A percentile compares a stretch with the other conserved stretches of the same genome.
These are phyloP conservation scores for Boletus eberwhitei DNA, from an alignment of 768 basidiomycete genomes.

Conservation along the genomic window DNA sequence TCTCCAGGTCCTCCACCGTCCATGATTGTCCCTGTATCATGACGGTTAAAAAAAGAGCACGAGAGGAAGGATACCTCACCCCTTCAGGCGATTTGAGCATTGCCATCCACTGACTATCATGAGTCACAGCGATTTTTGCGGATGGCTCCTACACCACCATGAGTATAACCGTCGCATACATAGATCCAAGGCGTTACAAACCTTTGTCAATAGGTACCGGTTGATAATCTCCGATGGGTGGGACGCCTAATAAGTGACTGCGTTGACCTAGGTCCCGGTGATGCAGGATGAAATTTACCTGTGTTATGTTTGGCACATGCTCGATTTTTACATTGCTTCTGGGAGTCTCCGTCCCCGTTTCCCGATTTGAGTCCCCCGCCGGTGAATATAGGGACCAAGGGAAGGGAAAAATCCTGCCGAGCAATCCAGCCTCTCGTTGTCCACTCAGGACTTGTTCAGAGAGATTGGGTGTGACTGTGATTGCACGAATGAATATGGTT, in stretches of 20 bases:
- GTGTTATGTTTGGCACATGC: not conserved
- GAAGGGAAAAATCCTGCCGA: not conserved
- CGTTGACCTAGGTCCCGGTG: not conserved
- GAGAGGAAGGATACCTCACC: not conserved
- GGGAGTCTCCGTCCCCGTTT: not conserved
- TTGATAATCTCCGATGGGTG: not conserved
- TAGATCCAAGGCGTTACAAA: not conserved
- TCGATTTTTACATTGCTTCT: not conserved
- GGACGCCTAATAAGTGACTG: not conserved
- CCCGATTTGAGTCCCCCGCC: not conserved
- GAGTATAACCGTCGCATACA: not conserved
- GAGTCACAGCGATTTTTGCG: not conserved
- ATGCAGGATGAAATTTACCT: not conserved
- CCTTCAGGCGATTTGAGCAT: not conserved
- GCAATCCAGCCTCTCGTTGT: not conserved
- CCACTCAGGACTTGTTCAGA: not conserved
- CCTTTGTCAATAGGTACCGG: not conserved
- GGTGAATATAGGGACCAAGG: not conserved
- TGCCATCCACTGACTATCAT: not conserved
- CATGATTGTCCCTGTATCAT: too few species aligned
- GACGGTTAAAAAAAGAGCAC: too few species aligned
- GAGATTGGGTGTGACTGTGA: not conserved
- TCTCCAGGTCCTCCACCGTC: too few species aligned
- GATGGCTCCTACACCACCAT: not conserved
- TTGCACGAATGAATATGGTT: not conserved